phyloP scores from a whole-genome alignment of 2,329 filamentous ascomycete genomes.

The Purpureocillium lavendulum region DNA sequence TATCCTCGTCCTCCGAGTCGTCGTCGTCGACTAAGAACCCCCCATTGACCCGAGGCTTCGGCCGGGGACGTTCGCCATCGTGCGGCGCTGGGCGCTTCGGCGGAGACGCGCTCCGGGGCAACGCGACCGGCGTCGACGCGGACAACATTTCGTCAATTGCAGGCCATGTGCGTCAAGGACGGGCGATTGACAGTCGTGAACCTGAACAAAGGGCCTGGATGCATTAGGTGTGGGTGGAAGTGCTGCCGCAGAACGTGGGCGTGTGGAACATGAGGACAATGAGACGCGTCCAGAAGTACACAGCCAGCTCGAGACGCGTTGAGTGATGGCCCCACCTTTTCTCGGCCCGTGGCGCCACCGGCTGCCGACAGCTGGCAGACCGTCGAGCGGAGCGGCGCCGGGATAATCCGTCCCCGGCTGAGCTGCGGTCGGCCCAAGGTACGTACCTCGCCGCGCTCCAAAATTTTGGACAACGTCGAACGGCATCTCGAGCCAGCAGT shows the following conservation, averaged over 20 bases:
- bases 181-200: not conserved
- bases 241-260: no score
- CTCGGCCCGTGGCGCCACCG: not conserved
- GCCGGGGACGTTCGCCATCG: slow-evolving; percentile 21
- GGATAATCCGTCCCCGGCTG: slow-evolving; percentile 20
- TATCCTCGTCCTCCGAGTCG: slow-evolving; percentile 21
- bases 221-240: no score
- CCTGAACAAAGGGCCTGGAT: no score
- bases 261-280: no score
- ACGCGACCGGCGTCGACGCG: slow-evolving; percentile 50
- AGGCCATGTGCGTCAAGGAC: not conserved
- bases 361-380: slow-evolving; percentile 12
- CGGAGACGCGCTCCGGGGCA: slow-evolving; percentile 41
- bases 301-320: slow-evolving; percentile 14
- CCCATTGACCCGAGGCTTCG: slow-evolving; percentile 25
- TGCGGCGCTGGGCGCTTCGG: slow-evolving; percentile 28
- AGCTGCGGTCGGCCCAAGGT: no score
- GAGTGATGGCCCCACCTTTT: slow-evolving; percentile 8
- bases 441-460: no score
- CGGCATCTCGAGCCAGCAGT: not conserved
- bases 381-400: slow-evolving; percentile 8
- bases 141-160: slow-evolving; percentile 47
- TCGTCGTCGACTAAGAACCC: slow-evolving; percentile 31
- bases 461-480: slow-evolving; percentile 18
- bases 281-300: slow-evolving; percentile 8